These are phyloP conservation scores for Termitomyces sp. DNA, from an alignment of 768 basidiomycete genomes.

Conservation along the genomic window DNA sequence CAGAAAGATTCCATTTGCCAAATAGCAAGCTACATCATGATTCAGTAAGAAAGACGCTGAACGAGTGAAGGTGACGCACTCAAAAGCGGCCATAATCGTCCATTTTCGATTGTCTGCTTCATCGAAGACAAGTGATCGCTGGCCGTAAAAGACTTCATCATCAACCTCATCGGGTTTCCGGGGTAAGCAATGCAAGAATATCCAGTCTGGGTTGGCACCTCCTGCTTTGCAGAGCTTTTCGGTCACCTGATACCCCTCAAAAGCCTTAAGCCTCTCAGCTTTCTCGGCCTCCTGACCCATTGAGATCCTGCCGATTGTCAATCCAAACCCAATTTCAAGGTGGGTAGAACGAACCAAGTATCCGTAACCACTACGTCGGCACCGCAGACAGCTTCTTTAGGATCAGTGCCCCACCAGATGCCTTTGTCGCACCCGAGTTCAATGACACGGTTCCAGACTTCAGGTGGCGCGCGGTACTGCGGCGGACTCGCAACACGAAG, in stretches of 20 bases:
- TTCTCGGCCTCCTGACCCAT: conserved; percentile 99
- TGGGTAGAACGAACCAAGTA: conserved; percentile 67
- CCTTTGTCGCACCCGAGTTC: conserved; percentile 67
- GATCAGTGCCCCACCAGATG: conserved; percentile 74
- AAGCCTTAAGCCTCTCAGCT: conserved; percentile 77
- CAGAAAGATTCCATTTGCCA: conserved; percentile 10
- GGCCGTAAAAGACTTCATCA: conserved; percentile 95
- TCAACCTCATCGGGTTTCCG: conserved; percentile 92
- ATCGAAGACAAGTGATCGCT: conserved; percentile 86
- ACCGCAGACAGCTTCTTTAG: conserved; percentile 79
- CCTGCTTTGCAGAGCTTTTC: conserved; percentile 78
- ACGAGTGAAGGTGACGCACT: conserved; percentile 43
- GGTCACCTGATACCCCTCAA: conserved; percentile 92
- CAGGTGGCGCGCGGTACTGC: conserved; percentile 61
- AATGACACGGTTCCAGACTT: conserved; percentile 80
- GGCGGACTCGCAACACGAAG: conserved; percentile 81
- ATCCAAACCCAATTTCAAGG: not conserved
- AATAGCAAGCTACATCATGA: not conserved
- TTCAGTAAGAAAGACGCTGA: not conserved
- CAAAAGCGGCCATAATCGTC: conserved; percentile 92
- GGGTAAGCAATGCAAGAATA: conserved; percentile 95
- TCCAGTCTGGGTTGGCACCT: conserved; percentile 83
- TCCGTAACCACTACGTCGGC: conserved; percentile 98
- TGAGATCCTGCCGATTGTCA: conserved; percentile 66
- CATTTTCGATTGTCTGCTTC: conserved; percentile 97